phyloP scores from a whole-genome alignment of 2,329 filamentous ascomycete genomes.

The Ophidiomyces ophidiicola region DNA sequence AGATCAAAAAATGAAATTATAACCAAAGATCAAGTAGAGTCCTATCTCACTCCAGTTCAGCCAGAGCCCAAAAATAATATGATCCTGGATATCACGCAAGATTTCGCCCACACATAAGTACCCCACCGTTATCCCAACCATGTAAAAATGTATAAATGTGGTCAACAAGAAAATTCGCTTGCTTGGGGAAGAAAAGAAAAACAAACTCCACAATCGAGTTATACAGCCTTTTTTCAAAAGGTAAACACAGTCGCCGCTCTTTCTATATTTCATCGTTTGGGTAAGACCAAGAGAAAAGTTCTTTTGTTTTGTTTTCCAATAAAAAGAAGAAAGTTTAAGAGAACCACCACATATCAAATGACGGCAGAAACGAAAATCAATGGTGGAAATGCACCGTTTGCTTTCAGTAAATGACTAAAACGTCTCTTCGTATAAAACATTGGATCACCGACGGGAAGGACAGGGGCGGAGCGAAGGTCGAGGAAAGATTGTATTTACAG shows the following conservation, averaged over 20 bases:
- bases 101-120: constrained; percentile 11
- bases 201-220: constrained; percentile 12
- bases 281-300: constrained; percentile 7
- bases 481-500: constrained; percentile 8
- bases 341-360: constrained; percentile 10
- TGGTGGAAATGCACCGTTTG: constrained; percentile 9
- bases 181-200: constrained; percentile 5
- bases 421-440: constrained; percentile 12
- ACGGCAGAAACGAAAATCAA: constrained; percentile 5
- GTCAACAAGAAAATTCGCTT: constrained; percentile 7
- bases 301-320: constrained; percentile 7
- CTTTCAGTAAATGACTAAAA: constrained; percentile 9
- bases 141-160: constrained; percentile 10
- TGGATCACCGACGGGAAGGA: constrained; percentile 6
- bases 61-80: constrained; percentile 12
- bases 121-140: constrained; percentile 10
- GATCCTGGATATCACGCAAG: constrained; percentile 14
- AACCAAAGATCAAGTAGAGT: constrained; percentile 4
- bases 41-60: constrained; percentile 11
- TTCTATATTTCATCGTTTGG: constrained; percentile 15
- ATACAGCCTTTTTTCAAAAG: constrained; percentile 9
- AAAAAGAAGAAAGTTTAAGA: constrained; percentile 10
- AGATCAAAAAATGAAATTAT: constrained; percentile 1
- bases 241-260: constrained; percentile 13
- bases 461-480: neutral